Conservation (phyloP, 176 grass and related monocot genomes). For the maize (Zea mays) region Zm-B73-REFERENCE-NAM-5.0 NC_050096.1:277131001-277131500, state of each 20-base stretch:
- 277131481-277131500: conserved; percentile 60
- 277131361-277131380: not conserved
- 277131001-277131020: not conserved
- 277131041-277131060: conserved; percentile 62
- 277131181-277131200: conserved; percentile 68
- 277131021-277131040: not conserved
- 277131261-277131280: conserved; percentile 78
- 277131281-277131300: conserved; percentile 84
- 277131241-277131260: conserved; percentile 68
- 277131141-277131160: conserved; percentile 93
- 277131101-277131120: conserved; percentile 78
- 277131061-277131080: conserved; percentile 56
- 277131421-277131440: no score
- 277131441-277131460: conserved; percentile 43
- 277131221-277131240: conserved; percentile 91
- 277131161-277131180: conserved; percentile 87
- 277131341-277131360: not conserved
- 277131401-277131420: not conserved
- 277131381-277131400: not conserved
- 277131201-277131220: conserved; percentile 53
- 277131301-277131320: conserved; percentile 38
- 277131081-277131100: conserved; percentile 70
- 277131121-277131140: conserved; percentile 69
- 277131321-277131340: not conserved
- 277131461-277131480: conserved; percentile 64